phyloP scores from a whole-genome alignment of 257 asterid species.

The Fraxinus cuspidata region DNA sequence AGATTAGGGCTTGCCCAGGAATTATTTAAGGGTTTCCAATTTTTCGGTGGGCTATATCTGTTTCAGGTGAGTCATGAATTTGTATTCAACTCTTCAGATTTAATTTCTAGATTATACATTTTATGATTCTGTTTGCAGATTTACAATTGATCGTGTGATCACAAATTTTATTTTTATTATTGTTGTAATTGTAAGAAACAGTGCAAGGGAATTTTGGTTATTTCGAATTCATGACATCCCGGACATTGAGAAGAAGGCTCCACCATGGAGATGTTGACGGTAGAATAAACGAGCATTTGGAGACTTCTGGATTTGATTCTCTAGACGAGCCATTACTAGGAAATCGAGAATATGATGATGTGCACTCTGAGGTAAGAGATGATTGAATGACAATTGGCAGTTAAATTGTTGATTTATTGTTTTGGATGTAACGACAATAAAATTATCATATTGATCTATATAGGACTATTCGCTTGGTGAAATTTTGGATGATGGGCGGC shows the following conservation, averaged over 20 bases:
- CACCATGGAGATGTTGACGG: slow-evolving; percentile 81
- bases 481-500: slow-evolving; percentile 66
- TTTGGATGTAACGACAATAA: neutral
- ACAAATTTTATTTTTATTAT: neutral
- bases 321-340: slow-evolving; percentile 84
- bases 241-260: slow-evolving; percentile 78
- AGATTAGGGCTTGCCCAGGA: neutral
- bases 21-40: neutral
- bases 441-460: neutral
- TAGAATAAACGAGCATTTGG: slow-evolving; percentile 48
- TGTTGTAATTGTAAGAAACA: neutral
- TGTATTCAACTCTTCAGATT: neutral
- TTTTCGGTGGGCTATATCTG: neutral
- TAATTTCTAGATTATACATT: neutral
- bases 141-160: slow-evolving; percentile 7
- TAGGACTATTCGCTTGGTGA: slow-evolving; percentile 53
- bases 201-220: neutral
- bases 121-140: neutral
- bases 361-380: slow-evolving; percentile 49
- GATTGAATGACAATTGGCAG: neutral
- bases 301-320: slow-evolving; percentile 50
- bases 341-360: slow-evolving; percentile 32
- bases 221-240: slow-evolving; percentile 55
- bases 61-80: neutral
- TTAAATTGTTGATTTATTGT: neutral